Conservation (phyloP, 495 filamentous ascomycete genomes). For the Penicillium cinerascens region DNA sequence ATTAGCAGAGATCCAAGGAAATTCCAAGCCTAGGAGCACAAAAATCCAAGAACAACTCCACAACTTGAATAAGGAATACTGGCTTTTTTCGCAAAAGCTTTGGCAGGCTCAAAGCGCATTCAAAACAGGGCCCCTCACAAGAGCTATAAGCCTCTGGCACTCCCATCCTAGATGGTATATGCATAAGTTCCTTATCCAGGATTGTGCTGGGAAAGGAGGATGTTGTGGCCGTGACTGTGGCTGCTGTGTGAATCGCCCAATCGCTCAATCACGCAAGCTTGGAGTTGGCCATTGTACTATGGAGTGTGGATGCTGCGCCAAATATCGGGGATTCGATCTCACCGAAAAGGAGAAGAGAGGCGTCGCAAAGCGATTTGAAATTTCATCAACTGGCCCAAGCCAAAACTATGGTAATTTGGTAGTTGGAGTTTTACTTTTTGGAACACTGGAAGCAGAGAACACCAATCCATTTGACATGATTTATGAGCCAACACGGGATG, state of each 20-base stretch:
- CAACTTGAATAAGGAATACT: no score
- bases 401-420: no score
- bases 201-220: slow-evolving; percentile 5
- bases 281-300: slow-evolving; percentile 8
- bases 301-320: slow-evolving; percentile 9
- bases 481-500: neutral
- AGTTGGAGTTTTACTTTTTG: neutral
- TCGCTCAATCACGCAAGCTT: neutral
- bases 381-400: neutral
- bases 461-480: slow-evolving; percentile 1
- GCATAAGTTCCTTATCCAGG: neutral
- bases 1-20: no score
- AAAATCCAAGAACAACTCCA: slow-evolving; percentile 10
- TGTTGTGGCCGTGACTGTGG: slow-evolving; percentile 8
- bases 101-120: no score
- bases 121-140: no score
- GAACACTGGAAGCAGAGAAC: neutral
- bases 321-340: neutral
- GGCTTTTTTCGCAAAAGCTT: no score
- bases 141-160: neutral
- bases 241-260: slow-evolving; percentile 4
- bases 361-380: neutral
- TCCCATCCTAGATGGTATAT: slow-evolving; percentile 10
- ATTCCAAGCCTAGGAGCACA: slow-evolving; percentile 3
- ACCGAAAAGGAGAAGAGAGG: neutral